Percentiles rank a stretch among this genome's conserved stretches.
phyloP scores from a whole-genome alignment of 192 early-diverging fungal species.

The Entophlyctis luteolus region DNA sequence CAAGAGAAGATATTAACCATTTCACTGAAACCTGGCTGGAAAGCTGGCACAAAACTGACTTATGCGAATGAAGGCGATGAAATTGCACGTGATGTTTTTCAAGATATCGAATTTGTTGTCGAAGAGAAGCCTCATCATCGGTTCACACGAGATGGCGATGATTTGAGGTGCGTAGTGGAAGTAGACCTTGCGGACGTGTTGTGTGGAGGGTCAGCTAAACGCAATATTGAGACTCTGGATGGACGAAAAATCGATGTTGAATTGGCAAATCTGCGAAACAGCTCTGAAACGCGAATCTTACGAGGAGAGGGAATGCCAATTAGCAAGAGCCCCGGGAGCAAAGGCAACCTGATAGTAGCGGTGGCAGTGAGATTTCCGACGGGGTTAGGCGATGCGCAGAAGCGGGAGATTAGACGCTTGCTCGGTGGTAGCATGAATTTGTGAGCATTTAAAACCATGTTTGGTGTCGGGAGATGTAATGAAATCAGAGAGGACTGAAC shows the following conservation, averaged over 20 bases:
- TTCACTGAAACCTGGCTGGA: constrained; percentile 91
- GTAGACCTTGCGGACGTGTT: constrained; percentile 76
- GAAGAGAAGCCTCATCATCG: constrained; percentile 87
- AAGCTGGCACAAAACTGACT: constrained; percentile 94
- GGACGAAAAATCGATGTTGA: constrained; percentile 66
- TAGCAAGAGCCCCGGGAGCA: constrained; percentile 72
- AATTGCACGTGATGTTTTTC: constrained; percentile 59
- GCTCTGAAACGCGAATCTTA: constrained; percentile 65
- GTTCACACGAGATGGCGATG: constrained; percentile 86
- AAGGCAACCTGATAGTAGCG: constrained; percentile 83
- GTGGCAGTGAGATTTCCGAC: constrained; percentile 79
- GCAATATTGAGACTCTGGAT: constrained; percentile 70
- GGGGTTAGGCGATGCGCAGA: constrained; percentile 64
- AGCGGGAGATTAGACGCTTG: constrained; percentile 37
- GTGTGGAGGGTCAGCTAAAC: constrained; percentile 62
- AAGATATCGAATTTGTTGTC: constrained; percentile 92
- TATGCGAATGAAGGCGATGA: constrained; percentile 90
- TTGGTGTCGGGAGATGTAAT: too few relatives aligned
- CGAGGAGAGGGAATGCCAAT: constrained; percentile 90
- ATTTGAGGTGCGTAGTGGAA: constrained; percentile 58
- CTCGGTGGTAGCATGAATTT: too few relatives aligned
- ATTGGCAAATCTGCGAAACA: constrained; percentile 66
- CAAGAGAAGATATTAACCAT: constrained; percentile 81
- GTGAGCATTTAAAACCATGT: too few relatives aligned
- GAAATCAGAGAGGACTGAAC: too few relatives aligned